Percentiles rank a stretch among this genome's conserved stretches.
Conservation (phyloP, 108 stramenopile genomes). For the Cyclotella baltica region DNA sequence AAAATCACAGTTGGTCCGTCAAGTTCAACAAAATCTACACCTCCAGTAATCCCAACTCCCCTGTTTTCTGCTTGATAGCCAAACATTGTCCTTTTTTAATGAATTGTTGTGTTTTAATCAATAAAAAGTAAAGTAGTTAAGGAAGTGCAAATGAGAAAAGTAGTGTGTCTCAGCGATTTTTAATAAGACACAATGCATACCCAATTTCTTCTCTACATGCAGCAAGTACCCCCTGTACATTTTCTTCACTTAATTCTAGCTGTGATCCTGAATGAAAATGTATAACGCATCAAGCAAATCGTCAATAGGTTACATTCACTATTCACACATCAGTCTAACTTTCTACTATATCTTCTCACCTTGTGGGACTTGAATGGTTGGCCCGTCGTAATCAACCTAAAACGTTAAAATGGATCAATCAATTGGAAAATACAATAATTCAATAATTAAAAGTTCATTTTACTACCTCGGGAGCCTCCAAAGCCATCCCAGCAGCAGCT, state of each 20-base stretch:
- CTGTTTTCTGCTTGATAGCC: slow-evolving; percentile 93
- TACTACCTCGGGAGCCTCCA: slow-evolving; percentile 59
- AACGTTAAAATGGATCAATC: neutral
- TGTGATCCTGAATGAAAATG: slow-evolving; percentile 57
- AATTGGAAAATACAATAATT: too few relatives aligned
- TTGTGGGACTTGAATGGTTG: slow-evolving; percentile 58
- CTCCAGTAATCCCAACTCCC: slow-evolving; percentile 94
- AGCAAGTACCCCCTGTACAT: slow-evolving; percentile 70
- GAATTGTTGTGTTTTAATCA: neutral
- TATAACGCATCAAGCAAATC: too few relatives aligned
- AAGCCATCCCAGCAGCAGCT: slow-evolving; percentile 65
- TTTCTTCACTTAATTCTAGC: slow-evolving; percentile 74
- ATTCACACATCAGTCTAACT: neutral
- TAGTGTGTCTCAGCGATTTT: neutral
- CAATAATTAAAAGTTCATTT: too few relatives aligned
- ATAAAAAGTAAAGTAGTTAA: neutral
- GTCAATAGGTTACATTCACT: neutral
- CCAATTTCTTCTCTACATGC: slow-evolving; percentile 85
- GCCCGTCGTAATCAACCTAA: slow-evolving; percentile 37
- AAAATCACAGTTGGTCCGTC: too few relatives aligned
- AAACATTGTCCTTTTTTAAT: slow-evolving; percentile 77
- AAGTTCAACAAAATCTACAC: slow-evolving; percentile 92
- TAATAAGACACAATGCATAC: neutral
- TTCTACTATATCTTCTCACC: slow-evolving; percentile 36
- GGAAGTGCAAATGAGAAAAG: neutral